These are phyloP conservation scores for Colletotrichum orbiculare DNA, from an alignment of 2,329 filamentous ascomycete species.

Conservation along the genomic window DNA sequence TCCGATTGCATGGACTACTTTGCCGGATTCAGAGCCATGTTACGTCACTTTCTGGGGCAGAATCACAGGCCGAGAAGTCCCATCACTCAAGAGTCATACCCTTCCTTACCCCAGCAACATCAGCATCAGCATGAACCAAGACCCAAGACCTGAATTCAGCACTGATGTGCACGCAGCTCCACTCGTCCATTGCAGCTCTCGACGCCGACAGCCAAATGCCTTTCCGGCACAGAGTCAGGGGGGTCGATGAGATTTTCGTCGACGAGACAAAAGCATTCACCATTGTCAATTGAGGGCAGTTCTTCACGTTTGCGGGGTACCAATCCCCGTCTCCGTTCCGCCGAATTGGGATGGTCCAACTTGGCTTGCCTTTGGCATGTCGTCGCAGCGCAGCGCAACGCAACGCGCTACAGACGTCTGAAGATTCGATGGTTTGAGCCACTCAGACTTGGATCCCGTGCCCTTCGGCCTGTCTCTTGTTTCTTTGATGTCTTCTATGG, in stretches of 20 bases:
- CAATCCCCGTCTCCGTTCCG: slow-evolving; percentile 33
- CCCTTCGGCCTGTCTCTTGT: slow-evolving; percentile 1
- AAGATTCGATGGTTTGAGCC: slow-evolving; percentile 33
- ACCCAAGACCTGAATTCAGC: slow-evolving; percentile 14
- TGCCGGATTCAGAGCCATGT: background rate
- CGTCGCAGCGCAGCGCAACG: slow-evolving; percentile 4
- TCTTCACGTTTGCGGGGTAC: slow-evolving; percentile 26
- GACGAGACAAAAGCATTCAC: background rate
- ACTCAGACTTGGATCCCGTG: slow-evolving; percentile 15
- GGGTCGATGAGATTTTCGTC: no score
- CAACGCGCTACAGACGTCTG: slow-evolving; percentile 34
- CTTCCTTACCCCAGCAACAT: no score
- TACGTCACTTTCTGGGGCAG: slow-evolving; percentile 22
- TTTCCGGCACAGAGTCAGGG: background rate
- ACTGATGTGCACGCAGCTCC: slow-evolving; percentile 22
- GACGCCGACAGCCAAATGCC: background rate
- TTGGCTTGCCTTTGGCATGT: background rate
- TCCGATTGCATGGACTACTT: slow-evolving; percentile 7
- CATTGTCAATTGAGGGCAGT: background rate
- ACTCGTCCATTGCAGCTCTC: slow-evolving; percentile 27
- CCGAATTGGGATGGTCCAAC: slow-evolving; percentile 35
- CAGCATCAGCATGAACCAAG: background rate
- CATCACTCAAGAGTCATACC: background rate
- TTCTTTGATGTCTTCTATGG: background rate
- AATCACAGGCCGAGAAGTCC: slow-evolving; percentile 31